Evolutionary conservation across 192 early-diverging fungal genomes (phyloP), one percentile per base, ranked within the genome.

Genomic region (Entophlyctis luteolus): DNA sequence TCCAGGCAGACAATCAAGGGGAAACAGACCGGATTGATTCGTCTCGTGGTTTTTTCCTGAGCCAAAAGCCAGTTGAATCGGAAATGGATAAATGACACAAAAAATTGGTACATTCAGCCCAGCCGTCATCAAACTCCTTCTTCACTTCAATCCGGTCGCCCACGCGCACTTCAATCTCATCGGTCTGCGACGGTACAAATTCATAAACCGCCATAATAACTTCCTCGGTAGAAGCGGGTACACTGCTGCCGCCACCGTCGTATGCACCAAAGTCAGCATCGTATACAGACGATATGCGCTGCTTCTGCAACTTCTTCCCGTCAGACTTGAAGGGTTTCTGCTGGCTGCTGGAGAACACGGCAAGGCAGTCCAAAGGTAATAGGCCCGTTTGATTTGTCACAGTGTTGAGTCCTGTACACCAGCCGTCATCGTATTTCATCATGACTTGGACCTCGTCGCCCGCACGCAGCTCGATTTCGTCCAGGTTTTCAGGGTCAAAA

Each of bases 401-500:
- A 12, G 39, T 27, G 31, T 67, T 67, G 2, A 45, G 6, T 20
- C 65, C 65, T 20, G 55, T 57, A 6, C 53, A 53, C 39, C 12
- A 18, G 25, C 46, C 32, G 20, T 54, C 39, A 33, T 22, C n/a
- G 22, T 35, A 39, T 56, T 65, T 12, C 28, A 32, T 57, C 39
- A n/a, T 42, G 10, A 65, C 2, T 23, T 50, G 31, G 28, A 67
- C 48, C 14, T 59, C 45, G 29, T 67, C 66, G 25, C 54, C 54
- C 1, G 57, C 54, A 23, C 66, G 66, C 6, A 67, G 36, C 6
- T 67, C 66, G 20, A 67, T 23, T 46, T 67, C 66, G 5, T 67
- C 66, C 16, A 22, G 32, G 36, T 55, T 67, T 18, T 42, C n/a
- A 14, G 66, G 66, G 53, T 67, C 66, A 54, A 59, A 67, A 36